Conservation (phyloP, 345 rosid genomes). For the Theobroma cacao region DNA sequence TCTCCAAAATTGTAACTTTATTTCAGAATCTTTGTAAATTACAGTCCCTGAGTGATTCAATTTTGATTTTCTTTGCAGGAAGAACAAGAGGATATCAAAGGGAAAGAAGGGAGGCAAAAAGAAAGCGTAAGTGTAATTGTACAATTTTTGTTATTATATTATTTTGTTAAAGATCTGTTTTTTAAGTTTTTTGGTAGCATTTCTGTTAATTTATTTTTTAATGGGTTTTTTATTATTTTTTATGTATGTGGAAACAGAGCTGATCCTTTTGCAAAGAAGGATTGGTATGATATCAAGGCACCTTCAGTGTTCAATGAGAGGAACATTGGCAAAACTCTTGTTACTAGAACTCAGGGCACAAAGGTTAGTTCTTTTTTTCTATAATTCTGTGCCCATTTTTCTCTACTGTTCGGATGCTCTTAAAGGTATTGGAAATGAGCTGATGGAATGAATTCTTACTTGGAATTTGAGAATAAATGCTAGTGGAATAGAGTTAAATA, state of each 20-base stretch:
- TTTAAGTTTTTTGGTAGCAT: neutral
- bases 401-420: neutral
- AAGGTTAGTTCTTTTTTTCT: slow-evolving; percentile 29
- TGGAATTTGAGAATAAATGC: neutral
- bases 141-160: too few relatives aligned
- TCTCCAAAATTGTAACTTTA: neutral
- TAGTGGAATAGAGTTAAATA: neutral
- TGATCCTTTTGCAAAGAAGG: slow-evolving; percentile 57
- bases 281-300: slow-evolving; percentile 57
- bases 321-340: slow-evolving; percentile 53
- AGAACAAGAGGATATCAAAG: slow-evolving; percentile 3
- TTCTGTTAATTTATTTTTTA: neutral
- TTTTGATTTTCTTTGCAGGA: neutral
- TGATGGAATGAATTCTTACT: neutral
- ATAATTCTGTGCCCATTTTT: neutral
- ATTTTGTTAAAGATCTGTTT: neutral
- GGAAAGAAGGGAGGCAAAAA: neutral
- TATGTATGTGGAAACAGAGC: slow-evolving; percentile 25
- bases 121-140: neutral
- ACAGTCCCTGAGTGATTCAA: neutral
- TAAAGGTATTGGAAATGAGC: neutral
- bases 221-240: neutral
- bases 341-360: slow-evolving; percentile 57
- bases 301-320: slow-evolving; percentile 44
- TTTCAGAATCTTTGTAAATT: neutral